Base-by-base conservation (phyloP, 192 early-diverging fungal genomes). In the Radiomyces spectabilis region DNA sequence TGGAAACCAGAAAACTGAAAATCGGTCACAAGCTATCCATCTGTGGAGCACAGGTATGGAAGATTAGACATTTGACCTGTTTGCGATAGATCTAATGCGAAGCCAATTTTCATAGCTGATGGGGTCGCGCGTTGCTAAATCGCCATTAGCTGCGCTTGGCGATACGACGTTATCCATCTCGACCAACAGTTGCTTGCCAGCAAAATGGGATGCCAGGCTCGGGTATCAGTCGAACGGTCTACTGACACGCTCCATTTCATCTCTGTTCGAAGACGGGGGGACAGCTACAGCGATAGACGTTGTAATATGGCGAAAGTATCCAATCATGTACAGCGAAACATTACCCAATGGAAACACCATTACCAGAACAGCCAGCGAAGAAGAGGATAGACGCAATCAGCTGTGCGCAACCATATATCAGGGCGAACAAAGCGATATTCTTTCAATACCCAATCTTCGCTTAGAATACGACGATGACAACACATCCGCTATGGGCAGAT, bases 1-100 rank as follows among this genome's bases (percentile, higher is more conserved):
- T 84, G 0, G 54, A 56, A 32, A 41, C 60, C 12, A 62, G 62
- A 12, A 68, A 51, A 21, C 61, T 89, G 15, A 39, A 49, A 2
- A 55, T 85, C n/a, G 86, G 86, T 4, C 68, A 65, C 24, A 88
- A 88, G 47, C 22, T 88, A 6, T 51, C 71, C 18, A 77, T 88
- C 4, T 74, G 61, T 44, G 75, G 75, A 1, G 80, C 85, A 5
- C 76, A 77, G 60, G 56, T 81, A 43, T 44, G 27, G 21, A n/a
- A n/a, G n/a, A n/a, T n/a, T n/a, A n/a, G n/a, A n/a, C n/a, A n/a
- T n/a, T n/a, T n/a, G n/a, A n/a, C n/a, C n/a, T n/a, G n/a, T n/a
- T n/a, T n/a, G n/a, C n/a, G n/a, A n/a, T n/a, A n/a, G n/a, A n/a
- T n/a, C n/a, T n/a, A n/a, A n/a, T n/a, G n/a, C n/a, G n/a, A n/a